phyloP scores from a whole-genome alignment of 1,284 basidiomycete genomes.

The Phellinidium pouzarii region DNA sequence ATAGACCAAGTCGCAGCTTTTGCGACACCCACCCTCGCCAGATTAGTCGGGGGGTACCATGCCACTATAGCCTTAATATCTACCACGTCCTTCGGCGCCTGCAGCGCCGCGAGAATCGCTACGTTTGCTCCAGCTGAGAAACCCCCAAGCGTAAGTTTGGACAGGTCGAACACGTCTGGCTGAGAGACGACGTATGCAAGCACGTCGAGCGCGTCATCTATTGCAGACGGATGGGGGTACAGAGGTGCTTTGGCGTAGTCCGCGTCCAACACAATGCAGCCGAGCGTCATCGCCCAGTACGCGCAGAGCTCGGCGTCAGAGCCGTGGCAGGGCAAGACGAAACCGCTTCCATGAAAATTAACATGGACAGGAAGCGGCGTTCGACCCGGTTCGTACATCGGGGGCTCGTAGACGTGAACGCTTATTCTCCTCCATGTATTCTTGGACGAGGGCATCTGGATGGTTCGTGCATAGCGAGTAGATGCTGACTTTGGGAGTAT shows the following conservation, averaged over 20 bases:
- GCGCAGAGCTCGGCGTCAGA: conserved; percentile 15
- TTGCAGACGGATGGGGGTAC: conserved; percentile 19
- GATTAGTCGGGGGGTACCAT: conserved; percentile 17
- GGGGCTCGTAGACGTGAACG: conserved; percentile 18
- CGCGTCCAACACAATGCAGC: conserved; percentile 19
- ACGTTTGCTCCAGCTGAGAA: conserved; percentile 19
- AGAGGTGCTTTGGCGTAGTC: conserved; percentile 21
- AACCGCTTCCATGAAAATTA: conserved; percentile 18
- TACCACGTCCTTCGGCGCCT: background rate
- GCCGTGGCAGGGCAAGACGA: conserved; percentile 13
- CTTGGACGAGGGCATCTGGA: conserved; percentile 3
- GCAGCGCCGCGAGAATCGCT: conserved; percentile 12
- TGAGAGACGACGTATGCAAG: conserved; percentile 13
- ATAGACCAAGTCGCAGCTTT: background rate
- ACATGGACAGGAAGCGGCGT: conserved; percentile 16
- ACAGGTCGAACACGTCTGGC: conserved; percentile 5
- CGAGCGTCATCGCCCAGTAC: conserved; percentile 11
- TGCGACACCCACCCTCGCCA: conserved; percentile 1
- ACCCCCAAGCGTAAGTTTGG: conserved; percentile 18
- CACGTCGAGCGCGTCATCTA: conserved; percentile 19
- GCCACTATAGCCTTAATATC: conserved; percentile 13
- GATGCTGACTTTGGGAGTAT: conserved; percentile 12
- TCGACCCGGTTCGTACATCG: background rate
- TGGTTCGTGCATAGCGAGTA: conserved; percentile 5
- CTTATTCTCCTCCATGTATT: conserved; percentile 11